Evolutionary conservation across 257 asterid species (phyloP).

Genomic region (Nicotiana knightiana): DNA sequence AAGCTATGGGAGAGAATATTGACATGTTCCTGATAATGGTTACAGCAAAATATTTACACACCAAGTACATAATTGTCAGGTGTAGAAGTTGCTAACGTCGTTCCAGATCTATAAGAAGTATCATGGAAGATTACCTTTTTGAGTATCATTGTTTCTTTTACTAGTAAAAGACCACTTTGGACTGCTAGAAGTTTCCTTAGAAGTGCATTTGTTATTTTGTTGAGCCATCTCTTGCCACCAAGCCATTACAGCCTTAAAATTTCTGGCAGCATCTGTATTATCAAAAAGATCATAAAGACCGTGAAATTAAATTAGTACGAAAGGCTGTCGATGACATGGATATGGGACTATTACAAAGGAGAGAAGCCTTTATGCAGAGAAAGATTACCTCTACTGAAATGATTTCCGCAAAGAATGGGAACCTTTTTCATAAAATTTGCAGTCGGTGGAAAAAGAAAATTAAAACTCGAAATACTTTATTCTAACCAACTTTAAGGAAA

Average conservation of each 20-base stretch:
- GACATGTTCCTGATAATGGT: background rate
- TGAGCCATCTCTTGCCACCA: slow-evolving; percentile 99
- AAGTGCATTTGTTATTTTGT: slow-evolving; percentile 55
- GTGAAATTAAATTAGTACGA: background rate
- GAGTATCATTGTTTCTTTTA: slow-evolving; percentile 31
- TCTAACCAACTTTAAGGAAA: background rate
- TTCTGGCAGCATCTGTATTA: slow-evolving; percentile 56
- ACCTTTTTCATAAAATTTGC: background rate
- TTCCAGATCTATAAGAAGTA: background rate
- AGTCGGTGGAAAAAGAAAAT: background rate
- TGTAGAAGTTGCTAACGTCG: background rate
- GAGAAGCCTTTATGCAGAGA: background rate
- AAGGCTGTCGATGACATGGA: background rate
- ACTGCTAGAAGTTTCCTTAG: slow-evolving; percentile 25
- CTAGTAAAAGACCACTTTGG: slow-evolving; percentile 24
- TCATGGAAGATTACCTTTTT: slow-evolving; percentile 48
- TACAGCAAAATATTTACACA: background rate
- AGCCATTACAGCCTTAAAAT: slow-evolving; percentile 80
- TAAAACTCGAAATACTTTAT: background rate
- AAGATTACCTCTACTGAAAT: background rate
- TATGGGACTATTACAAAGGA: background rate
- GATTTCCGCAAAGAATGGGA: background rate
- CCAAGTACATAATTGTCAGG: background rate
- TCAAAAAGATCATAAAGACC: slow-evolving; percentile 2
- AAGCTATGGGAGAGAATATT: background rate